A percentile compares a stretch with the other conserved stretches of the same genome.
phyloP scores from a whole-genome alignment of 768 basidiomycete species.

The Hericium coralloides region DNA sequence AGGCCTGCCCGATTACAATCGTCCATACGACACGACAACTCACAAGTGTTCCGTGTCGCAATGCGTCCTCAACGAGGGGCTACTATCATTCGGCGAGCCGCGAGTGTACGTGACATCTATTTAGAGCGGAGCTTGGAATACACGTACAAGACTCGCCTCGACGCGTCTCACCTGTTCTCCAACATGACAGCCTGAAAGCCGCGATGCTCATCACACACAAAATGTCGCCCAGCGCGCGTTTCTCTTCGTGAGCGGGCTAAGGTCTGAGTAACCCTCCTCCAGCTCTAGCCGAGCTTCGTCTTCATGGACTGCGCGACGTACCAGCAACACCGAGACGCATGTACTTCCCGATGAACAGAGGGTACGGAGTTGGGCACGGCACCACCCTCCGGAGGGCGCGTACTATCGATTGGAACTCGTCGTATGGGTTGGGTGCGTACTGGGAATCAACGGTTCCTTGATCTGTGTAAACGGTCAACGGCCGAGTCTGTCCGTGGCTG shows the following conservation, averaged over 20 bases:
- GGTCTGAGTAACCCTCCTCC: background rate
- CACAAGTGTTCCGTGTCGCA: too few species aligned
- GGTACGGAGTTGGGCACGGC: background rate
- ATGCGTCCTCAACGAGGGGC: too few species aligned
- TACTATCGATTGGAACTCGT: background rate
- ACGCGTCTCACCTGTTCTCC: background rate
- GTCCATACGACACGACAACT: too few species aligned
- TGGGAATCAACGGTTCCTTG: too few species aligned
- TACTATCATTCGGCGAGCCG: too few species aligned
- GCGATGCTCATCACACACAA: background rate
- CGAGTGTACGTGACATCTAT: too few species aligned
- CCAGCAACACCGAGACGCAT: background rate
- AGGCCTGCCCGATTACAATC: too few species aligned
- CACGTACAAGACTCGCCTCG: too few species aligned
- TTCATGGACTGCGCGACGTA: background rate
- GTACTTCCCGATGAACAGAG: background rate
- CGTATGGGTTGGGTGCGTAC: background rate
- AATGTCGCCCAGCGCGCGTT: background rate
- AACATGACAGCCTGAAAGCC: background rate
- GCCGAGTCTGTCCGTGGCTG: background rate
- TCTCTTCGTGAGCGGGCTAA: background rate
- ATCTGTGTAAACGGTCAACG: background rate
- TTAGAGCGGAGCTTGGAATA: too few species aligned
- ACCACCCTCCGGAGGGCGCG: background rate
- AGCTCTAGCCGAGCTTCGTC: background rate